These are phyloP conservation scores for Russula brevipes DNA, from an alignment of 768 basidiomycete genomes.

Conservation along the genomic window DNA sequence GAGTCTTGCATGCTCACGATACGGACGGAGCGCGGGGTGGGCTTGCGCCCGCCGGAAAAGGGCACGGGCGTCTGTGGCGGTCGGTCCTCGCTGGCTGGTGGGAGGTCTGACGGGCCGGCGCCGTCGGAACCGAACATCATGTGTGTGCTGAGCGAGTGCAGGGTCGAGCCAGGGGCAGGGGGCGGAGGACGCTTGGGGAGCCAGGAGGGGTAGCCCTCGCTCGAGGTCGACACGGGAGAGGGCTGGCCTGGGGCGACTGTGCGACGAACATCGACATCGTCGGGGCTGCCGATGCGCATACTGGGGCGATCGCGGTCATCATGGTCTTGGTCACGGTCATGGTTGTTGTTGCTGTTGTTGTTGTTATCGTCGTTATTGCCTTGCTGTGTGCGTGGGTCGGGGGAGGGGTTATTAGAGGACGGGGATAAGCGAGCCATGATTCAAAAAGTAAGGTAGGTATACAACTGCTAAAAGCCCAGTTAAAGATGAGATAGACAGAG, in stretches of 20 bases:
- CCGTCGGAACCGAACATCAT: conserved; percentile 26
- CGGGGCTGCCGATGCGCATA: neutral
- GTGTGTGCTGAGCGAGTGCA: conserved; percentile 52
- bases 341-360: neutral
- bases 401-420: conserved; percentile 12
- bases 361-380: neutral
- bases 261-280: neutral
- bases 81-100: conserved; percentile 12
- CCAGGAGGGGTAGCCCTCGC: conserved; percentile 79
- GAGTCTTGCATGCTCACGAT: conserved; percentile 65
- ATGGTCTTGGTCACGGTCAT: neutral
- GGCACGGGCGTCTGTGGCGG: conserved; percentile 26
- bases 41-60: conserved; percentile 59
- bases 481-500: neutral
- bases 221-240: conserved; percentile 12
- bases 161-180: conserved; percentile 67
- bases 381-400: neutral
- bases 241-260: neutral
- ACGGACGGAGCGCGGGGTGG: conserved; percentile 76
- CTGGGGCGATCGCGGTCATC: neutral
- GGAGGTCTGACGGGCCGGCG: conserved; percentile 21
- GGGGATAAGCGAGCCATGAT: conserved; percentile 13
- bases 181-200: conserved; percentile 73
- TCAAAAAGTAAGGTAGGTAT: conserved; percentile 3
- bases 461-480: neutral